Percentiles rank a stretch among this genome's conserved stretches.
Evolutionary conservation across 768 basidiomycete species (phyloP).

Genomic region (Amanita brunnescens): DNA sequence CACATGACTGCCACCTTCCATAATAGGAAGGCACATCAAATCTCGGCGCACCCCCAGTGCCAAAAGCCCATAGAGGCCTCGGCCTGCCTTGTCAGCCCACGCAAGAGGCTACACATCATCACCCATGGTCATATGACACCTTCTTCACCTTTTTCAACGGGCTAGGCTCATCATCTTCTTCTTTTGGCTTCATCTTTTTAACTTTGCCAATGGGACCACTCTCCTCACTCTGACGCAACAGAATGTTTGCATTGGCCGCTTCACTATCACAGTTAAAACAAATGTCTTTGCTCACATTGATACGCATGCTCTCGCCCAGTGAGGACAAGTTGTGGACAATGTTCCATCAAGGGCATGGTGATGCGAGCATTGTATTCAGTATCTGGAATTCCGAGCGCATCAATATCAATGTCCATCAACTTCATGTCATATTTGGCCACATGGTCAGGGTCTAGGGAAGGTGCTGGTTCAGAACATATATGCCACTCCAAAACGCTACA

Average conservation of each 20-base stretch:
- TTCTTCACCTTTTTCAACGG: slow-evolving; percentile 36
- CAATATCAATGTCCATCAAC: slow-evolving; percentile 97
- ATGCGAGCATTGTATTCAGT: slow-evolving; percentile 95
- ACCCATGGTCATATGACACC: too few relatives aligned
- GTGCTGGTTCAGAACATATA: background rate
- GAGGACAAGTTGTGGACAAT: slow-evolving; percentile 88
- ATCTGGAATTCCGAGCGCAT: slow-evolving; percentile 91
- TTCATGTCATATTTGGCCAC: slow-evolving; percentile 99
- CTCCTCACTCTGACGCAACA: slow-evolving; percentile 68
- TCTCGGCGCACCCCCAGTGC: too few relatives aligned
- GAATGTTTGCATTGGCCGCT: slow-evolving; percentile 81
- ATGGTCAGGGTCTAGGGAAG: slow-evolving; percentile 67
- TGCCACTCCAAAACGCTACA: background rate
- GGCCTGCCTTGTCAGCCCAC: too few relatives aligned
- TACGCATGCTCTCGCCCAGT: slow-evolving; percentile 90
- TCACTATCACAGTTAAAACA: slow-evolving; percentile 91
- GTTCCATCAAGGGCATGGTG: slow-evolving; percentile 79
- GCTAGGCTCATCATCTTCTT: slow-evolving; percentile 27
- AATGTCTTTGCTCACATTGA: slow-evolving; percentile 93
- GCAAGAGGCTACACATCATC: too few relatives aligned
- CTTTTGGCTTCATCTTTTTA: slow-evolving; percentile 15
- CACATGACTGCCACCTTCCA: too few relatives aligned
- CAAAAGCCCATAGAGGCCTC: too few relatives aligned
- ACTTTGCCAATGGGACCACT: slow-evolving; percentile 33
- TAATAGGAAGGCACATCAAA: too few relatives aligned